Evolutionary conservation across 2,329 filamentous ascomycete species (phyloP).

Genomic region (Blastomyces silverae): DNA sequence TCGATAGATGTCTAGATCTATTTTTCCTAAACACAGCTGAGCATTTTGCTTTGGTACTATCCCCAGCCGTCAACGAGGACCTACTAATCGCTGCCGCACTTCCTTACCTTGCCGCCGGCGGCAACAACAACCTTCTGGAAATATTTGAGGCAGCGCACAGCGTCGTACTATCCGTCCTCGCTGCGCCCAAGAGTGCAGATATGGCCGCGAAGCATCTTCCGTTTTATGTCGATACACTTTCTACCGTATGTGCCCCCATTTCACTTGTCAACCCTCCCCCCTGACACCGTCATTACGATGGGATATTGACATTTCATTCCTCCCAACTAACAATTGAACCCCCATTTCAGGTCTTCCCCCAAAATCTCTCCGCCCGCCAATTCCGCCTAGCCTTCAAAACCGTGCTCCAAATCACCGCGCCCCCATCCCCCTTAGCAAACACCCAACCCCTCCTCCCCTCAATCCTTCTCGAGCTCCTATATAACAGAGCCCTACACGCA

Average conservation of each 20-base stretch:
- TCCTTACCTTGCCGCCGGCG: conserved; percentile 61
- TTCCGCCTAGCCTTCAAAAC: conserved; percentile 86
- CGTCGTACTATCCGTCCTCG: conserved; percentile 70
- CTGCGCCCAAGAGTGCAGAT: conserved; percentile 67
- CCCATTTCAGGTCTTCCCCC: conserved; percentile 58
- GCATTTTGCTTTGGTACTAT: conserved; percentile 66
- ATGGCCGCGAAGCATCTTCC: conserved; percentile 66
- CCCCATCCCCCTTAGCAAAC: conserved; percentile 67
- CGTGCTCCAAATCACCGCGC: conserved; percentile 71
- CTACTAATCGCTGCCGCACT: conserved; percentile 68
- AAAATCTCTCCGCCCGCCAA: conserved; percentile 70
- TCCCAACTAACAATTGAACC: conserved; percentile 11
- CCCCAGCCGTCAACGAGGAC: conserved; percentile 60
- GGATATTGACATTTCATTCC: background rate
- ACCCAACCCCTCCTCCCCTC: conserved; percentile 72
- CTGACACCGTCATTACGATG: too few relatives aligned
- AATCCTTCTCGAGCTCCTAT: conserved; percentile 69
- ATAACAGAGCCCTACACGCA: conserved; percentile 55
- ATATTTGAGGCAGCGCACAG: conserved; percentile 89
- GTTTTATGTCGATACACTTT: conserved; percentile 75
- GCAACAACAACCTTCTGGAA: conserved; percentile 52
- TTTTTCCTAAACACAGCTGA: conserved; percentile 85
- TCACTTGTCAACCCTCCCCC: background rate
- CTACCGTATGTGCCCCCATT: conserved; percentile 44
- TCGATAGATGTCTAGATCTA: conserved; percentile 69